These are phyloP conservation scores for Eleusine indica DNA, from an alignment of 176 grass and related monocot species.

Conservation along the genomic window DNA sequence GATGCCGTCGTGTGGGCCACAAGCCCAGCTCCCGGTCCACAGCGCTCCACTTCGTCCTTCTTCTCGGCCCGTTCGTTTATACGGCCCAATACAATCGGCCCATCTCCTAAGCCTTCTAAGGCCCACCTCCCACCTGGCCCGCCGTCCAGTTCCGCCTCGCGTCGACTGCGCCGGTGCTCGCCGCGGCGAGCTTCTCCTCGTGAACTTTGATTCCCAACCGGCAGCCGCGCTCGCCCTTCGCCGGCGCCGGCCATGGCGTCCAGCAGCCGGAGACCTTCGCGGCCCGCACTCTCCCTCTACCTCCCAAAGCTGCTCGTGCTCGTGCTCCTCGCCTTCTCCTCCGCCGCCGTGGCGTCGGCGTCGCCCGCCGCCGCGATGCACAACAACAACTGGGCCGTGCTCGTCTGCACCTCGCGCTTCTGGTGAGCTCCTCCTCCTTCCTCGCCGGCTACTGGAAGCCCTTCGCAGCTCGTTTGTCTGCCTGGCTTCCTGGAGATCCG, in stretches of 20 bases:
- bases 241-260: slow-evolving; percentile 39
- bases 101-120: background rate
- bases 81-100: background rate
- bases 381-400: slow-evolving; percentile 98
- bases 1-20: background rate
- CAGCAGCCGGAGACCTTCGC: background rate
- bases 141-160: background rate
- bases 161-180: background rate
- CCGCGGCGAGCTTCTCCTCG: background rate
- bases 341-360: background rate
- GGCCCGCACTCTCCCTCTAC: background rate
- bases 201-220: background rate
- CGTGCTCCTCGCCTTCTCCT: background rate
- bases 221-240: background rate
- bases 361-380: slow-evolving; percentile 56
- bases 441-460: background rate
- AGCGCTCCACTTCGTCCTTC: background rate
- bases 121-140: background rate
- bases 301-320: background rate
- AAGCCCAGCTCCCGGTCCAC: background rate
- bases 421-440: slow-evolving; percentile 52
- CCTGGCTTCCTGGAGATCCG: slow-evolving; percentile 6
- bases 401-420: slow-evolving; percentile 94
- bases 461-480: background rate
- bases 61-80: background rate